These are phyloP conservation scores for Sequoiadendron giganteum DNA, from an alignment of 75 land plant species.

Conservation along the genomic window DNA sequence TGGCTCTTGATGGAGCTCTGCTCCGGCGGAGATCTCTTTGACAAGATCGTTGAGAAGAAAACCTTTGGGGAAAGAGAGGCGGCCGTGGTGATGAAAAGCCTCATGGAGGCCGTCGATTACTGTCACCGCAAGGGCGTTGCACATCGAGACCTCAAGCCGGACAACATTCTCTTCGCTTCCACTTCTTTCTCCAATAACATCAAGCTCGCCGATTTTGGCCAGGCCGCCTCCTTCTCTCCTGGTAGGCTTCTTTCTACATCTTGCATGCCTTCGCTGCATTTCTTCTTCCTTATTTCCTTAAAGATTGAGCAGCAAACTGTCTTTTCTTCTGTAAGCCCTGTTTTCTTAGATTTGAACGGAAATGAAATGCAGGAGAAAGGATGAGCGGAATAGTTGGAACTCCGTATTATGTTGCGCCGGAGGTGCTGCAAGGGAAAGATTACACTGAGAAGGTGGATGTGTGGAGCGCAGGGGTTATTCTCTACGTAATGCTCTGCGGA, in stretches of 20 bases:
- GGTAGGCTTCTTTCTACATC: neutral
- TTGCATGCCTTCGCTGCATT: too few species aligned
- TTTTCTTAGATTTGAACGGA: neutral
- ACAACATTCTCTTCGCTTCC: conserved; percentile 46
- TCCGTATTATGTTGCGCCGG: conserved; percentile 24
- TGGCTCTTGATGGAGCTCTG: conserved; percentile 16
- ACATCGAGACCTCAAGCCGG: conserved; percentile 73
- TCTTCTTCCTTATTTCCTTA: neutral
- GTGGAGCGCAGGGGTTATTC: conserved; percentile 75
- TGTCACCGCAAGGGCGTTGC: conserved; percentile 55
- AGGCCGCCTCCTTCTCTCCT: conserved; percentile 38
- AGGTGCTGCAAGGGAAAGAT: conserved; percentile 52
- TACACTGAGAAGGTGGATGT: conserved; percentile 71
- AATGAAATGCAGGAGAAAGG: conserved; percentile 13
- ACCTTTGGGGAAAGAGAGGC: conserved; percentile 35
- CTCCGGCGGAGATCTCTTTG: conserved; percentile 32
- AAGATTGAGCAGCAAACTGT: neutral
- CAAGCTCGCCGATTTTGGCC: conserved; percentile 61
- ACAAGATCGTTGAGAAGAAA: conserved; percentile 14
- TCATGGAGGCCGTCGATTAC: conserved; percentile 38
- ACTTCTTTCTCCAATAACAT: neutral
- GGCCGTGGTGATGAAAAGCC: conserved; percentile 24
- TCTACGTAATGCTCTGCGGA: conserved; percentile 63
- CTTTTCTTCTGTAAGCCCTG: too few species aligned
- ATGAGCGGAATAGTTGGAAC: conserved; percentile 63